A percentile compares a stretch with the other conserved stretches of the same genome.
These are phyloP conservation scores for Coemansia sp. DNA, from an alignment of 192 early-diverging fungal genomes.

Conservation along the genomic window DNA sequence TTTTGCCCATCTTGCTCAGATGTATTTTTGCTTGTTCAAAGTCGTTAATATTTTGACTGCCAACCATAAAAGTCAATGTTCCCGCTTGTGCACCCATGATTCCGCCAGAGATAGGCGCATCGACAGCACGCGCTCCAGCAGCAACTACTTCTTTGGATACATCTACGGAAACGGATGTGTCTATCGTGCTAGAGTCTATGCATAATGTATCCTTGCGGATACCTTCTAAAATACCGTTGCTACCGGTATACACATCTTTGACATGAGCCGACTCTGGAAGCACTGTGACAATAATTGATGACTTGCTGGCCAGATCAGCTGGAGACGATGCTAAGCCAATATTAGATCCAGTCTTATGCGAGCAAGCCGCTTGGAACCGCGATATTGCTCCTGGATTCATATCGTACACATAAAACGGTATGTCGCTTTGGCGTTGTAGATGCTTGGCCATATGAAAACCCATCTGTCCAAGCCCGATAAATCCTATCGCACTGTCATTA, in stretches of 20 bases:
- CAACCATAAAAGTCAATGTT: constrained; percentile 97
- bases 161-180: constrained; percentile 71
- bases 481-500: constrained; percentile 22
- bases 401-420: constrained; percentile 74
- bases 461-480: constrained; percentile 89
- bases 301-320: constrained; percentile 66
- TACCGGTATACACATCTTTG: constrained; percentile 75
- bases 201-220: constrained; percentile 57
- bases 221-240: constrained; percentile 61
- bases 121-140: constrained; percentile 68
- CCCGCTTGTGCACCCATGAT: constrained; percentile 83
- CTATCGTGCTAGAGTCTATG: constrained; percentile 94
- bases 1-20: constrained; percentile 81
- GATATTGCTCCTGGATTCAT: constrained; percentile 57
- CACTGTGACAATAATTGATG: constrained; percentile 85
- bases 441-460: constrained; percentile 93
- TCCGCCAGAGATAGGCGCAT: constrained; percentile 96
- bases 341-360: not conserved
- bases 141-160: constrained; percentile 63
- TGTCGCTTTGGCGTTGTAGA: constrained; percentile 59
- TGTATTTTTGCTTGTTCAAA: constrained; percentile 66
- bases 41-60: constrained; percentile 57
- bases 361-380: constrained; percentile 57
- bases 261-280: constrained; percentile 85
- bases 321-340: constrained; percentile 62